Conservation (phyloP, 2,329 filamentous ascomycete species). For the Aspergillus oerlinghausenensis region DNA sequence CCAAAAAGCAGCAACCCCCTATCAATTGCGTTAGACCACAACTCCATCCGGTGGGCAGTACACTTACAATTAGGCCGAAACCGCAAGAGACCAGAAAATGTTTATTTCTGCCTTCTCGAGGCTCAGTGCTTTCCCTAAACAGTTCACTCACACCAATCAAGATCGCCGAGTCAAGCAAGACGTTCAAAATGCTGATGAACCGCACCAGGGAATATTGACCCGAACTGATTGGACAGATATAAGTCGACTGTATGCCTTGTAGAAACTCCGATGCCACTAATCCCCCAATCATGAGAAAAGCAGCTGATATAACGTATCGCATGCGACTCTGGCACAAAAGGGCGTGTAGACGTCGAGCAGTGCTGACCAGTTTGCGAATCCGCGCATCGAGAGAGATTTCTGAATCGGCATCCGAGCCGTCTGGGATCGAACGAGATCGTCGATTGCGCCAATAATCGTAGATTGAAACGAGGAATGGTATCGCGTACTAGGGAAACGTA, state of each 20-base stretch:
- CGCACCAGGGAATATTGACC: constrained; percentile 31
- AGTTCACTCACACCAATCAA: constrained; percentile 32
- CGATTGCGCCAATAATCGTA: constrained; percentile 39
- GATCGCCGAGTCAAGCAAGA: constrained; percentile 41
- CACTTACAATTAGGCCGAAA: constrained; percentile 28
- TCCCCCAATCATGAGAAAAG: constrained; percentile 36
- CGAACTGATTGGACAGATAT: constrained; percentile 45
- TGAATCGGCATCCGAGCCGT: constrained; percentile 6
- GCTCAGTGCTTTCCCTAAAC: constrained; percentile 15
- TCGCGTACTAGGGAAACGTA: constrained; percentile 23
- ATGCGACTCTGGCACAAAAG: constrained; percentile 30
- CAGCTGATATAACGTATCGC: constrained; percentile 36
- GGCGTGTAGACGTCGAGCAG: constrained; percentile 28
- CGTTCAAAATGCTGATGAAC: constrained; percentile 33
- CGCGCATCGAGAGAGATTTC: constrained; percentile 15
- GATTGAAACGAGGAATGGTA: constrained; percentile 39
- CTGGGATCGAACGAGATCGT: constrained; percentile 18
- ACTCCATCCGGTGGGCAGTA: background rate
- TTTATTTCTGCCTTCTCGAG: constrained; percentile 20
- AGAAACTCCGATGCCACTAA: constrained; percentile 33
- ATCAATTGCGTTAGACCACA: constrained; percentile 5
- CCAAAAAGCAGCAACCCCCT: constrained; percentile 37
- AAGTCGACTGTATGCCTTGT: constrained; percentile 40
- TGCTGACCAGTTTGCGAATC: constrained; percentile 14
- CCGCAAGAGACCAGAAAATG: constrained; percentile 25